Evolutionary conservation across 768 basidiomycete species (phyloP), one percentile per base, ranked within the genome.

Genomic region (Omphalotus guepiniiformis): DNA sequence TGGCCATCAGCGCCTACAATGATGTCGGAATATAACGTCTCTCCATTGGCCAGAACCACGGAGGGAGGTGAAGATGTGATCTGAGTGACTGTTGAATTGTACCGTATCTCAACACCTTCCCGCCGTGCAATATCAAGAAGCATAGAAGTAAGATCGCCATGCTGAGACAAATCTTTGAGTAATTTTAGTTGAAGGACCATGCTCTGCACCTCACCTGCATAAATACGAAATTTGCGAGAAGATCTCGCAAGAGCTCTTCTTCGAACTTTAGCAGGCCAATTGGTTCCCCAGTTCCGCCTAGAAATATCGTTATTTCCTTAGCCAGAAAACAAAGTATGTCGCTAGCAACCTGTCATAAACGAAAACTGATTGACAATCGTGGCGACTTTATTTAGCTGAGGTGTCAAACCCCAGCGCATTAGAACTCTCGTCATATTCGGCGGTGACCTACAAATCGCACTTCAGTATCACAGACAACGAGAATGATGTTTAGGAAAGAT

Each of bases 1-100:
- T 29, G 66, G 5, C 83, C 83, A 58, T 84, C 83, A 3, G 83
- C 82, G 26, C 77, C 82, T 16, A 84, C 69, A 43, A 84, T 63
- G 23, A 82, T 61, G 57, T 85, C 79, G 13, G 74, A 75, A 13
- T 53, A 55, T 7, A 81, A 46, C 11, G 55, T 63, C 42, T 72
- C 65, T 15, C 79, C 80, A 28, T 59, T 65, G 19, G 70, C 68
- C 28, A 73, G 55, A 1, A 58, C 65, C 4, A 76, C 68, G 38
- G 61, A 58, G 8, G 70, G 65, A 23, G 59, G 49, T 16, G 63
- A 51, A 16, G 58, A 48, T 19, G 70, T 63, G 28, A 68, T 64
- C 2, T 55, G 43, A 8, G 55, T 49, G 0, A 76, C 74, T 19
- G 60, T 60, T 15, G 64, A 56, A 52, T 73, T 67, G 42, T 68